phyloP scores from a whole-genome alignment of 75 land plant species.

The Ceratopteris richardii region DNA sequence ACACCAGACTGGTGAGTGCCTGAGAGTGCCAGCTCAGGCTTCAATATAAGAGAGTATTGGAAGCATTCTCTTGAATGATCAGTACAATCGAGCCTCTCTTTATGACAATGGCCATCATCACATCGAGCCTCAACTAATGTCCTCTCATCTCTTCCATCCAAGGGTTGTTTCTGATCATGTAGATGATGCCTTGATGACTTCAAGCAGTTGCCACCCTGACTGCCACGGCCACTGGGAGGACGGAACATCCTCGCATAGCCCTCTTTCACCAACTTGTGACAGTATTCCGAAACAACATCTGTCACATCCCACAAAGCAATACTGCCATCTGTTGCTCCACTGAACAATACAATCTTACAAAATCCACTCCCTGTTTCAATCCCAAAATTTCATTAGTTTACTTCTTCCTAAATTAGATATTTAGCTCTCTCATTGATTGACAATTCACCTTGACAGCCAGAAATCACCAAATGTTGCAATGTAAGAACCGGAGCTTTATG shows the following conservation, averaged over 20 bases:
- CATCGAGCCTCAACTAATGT: not conserved
- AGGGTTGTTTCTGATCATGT: conserved; percentile 3
- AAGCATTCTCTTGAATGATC: not conserved
- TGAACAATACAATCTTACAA: conserved; percentile 38
- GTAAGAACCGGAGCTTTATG: conserved; percentile 1
- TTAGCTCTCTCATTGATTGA: not conserved
- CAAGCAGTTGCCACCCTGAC: conserved; percentile 82
- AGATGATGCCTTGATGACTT: conserved; percentile 25
- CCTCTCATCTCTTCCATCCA: not conserved
- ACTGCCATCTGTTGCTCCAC: conserved; percentile 93
- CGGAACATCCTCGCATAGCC: conserved; percentile 44
- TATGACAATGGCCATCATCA: not conserved
- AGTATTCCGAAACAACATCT: conserved; percentile 42
- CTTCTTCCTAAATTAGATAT: conserved; percentile 66
- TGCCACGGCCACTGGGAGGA: conserved; percentile 91
- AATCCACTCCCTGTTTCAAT: not conserved
- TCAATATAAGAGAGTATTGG: not conserved
- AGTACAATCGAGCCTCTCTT: not conserved
- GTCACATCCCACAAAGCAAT: conserved; percentile 93
- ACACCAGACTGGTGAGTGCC: conserved; percentile 89
- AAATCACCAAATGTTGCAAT: conserved; percentile 2
- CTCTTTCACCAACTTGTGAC: conserved; percentile 22
- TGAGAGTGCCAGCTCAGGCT: conserved; percentile 40
- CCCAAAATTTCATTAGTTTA: conserved; percentile 33
- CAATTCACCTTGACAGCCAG: not conserved